phyloP scores from a whole-genome alignment of 176 grass and related monocot genomes.

The Rhynchospora breviuscula region DNA sequence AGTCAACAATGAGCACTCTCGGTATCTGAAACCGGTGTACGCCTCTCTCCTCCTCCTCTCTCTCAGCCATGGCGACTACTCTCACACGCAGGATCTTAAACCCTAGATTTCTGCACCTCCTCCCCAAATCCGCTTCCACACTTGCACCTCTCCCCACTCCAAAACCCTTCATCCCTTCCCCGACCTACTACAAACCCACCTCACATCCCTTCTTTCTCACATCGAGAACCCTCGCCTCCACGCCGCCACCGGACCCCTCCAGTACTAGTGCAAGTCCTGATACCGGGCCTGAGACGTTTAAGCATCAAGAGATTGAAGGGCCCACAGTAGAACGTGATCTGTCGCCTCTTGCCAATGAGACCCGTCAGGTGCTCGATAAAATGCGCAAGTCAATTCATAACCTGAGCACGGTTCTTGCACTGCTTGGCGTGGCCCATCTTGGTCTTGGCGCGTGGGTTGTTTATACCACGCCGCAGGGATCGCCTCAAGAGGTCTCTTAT shows the following conservation, averaged over 20 bases:
- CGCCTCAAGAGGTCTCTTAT: slow-evolving; percentile 43
- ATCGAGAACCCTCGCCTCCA: background rate
- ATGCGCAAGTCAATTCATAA: slow-evolving; percentile 48
- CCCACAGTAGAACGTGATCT: slow-evolving; percentile 85
- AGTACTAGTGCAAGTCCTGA: background rate
- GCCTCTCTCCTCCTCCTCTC: background rate
- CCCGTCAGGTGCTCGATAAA: slow-evolving; percentile 54
- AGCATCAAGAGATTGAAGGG: slow-evolving; percentile 88
- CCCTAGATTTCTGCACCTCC: background rate
- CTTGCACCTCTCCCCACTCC: background rate
- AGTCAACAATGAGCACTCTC: too few species aligned
- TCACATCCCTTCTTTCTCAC: slow-evolving; percentile 19
- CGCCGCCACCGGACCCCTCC: background rate
- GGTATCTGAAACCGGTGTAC: too few species aligned
- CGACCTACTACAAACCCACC: slow-evolving; percentile 14
- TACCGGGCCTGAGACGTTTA: slow-evolving; percentile 28
- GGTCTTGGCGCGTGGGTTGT: slow-evolving; percentile 56
- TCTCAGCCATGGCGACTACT: slow-evolving; percentile 36
- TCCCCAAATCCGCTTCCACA: background rate
- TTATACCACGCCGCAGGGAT: slow-evolving; percentile 27
- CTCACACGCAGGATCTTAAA: slow-evolving; percentile 46
- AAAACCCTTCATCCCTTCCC: slow-evolving; percentile 9
- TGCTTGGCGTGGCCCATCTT: slow-evolving; percentile 68
- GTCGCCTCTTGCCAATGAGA: slow-evolving; percentile 74
- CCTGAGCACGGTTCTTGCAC: slow-evolving; percentile 53